Evolutionary conservation across 257 asterid genomes (phyloP).

Genomic region (Gynochthodes officinalis): DNA sequence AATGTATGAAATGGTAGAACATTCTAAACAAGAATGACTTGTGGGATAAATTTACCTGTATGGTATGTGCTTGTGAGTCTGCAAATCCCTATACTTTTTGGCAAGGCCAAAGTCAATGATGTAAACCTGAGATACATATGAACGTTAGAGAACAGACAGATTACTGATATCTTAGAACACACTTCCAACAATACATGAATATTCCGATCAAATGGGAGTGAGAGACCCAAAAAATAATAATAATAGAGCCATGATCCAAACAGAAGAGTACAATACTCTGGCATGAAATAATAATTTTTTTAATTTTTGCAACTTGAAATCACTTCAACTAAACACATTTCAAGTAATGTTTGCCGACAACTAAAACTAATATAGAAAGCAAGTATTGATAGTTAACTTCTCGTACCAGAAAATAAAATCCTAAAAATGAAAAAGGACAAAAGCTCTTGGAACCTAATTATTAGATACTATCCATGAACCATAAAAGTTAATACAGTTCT

Average conservation of each 20-base stretch:
- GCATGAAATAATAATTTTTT: not conserved
- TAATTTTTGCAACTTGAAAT: not conserved
- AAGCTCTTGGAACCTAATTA: not conserved
- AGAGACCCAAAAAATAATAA: not conserved
- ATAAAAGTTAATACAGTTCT: not conserved
- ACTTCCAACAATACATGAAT: not conserved
- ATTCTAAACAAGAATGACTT: not conserved
- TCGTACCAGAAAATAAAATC: not conserved
- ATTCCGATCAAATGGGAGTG: not conserved
- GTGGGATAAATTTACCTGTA: conserved; percentile 28
- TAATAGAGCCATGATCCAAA: not conserved
- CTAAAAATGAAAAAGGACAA: not conserved
- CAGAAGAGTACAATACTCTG: not conserved
- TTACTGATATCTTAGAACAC: conserved; percentile 2
- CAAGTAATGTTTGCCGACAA: not conserved
- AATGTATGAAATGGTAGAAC: not conserved
- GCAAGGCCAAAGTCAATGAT: conserved; percentile 47
- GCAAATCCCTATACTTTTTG: conserved; percentile 45
- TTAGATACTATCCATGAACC: not conserved
- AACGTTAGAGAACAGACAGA: not conserved
- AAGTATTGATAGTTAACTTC: not conserved
- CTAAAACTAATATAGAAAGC: not conserved
- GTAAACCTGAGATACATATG: conserved; percentile 31
- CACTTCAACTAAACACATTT: not conserved
- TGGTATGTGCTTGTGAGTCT: conserved; percentile 49